Evolutionary conservation across 768 basidiomycete species (phyloP).

Genomic region (Steccherinum ochraceum): DNA sequence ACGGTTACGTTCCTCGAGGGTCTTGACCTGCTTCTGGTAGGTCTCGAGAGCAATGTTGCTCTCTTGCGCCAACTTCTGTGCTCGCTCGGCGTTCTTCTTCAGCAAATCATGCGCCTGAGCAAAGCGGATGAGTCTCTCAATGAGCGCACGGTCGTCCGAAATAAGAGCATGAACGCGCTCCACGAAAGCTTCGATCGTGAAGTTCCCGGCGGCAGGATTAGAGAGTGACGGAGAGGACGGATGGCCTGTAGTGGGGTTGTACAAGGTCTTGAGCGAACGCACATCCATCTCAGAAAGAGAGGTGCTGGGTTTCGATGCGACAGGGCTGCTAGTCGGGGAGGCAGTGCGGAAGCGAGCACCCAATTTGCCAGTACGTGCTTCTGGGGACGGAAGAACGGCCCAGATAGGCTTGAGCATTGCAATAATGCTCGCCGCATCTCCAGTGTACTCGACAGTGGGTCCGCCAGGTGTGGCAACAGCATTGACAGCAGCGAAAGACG

Average conservation of each 20-base stretch:
- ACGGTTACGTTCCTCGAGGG: slow-evolving; percentile 70
- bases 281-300: slow-evolving; percentile 85
- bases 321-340: slow-evolving; percentile 18
- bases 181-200: slow-evolving; percentile 73
- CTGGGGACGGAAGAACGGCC: slow-evolving; percentile 77
- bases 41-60: slow-evolving; percentile 75
- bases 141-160: slow-evolving; percentile 75
- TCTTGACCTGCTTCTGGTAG: slow-evolving; percentile 83
- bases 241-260: slow-evolving; percentile 33
- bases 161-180: slow-evolving; percentile 75
- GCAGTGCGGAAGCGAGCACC: slow-evolving; percentile 35
- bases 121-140: slow-evolving; percentile 77
- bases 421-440: slow-evolving; percentile 50
- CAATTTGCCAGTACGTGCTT: slow-evolving; percentile 68
- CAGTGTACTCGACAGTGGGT: slow-evolving; percentile 23
- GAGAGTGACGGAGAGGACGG: not conserved
- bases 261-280: slow-evolving; percentile 77
- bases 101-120: slow-evolving; percentile 87
- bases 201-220: slow-evolving; percentile 21
- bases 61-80: slow-evolving; percentile 85
- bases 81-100: slow-evolving; percentile 88
- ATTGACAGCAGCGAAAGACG: slow-evolving; percentile 6
- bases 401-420: slow-evolving; percentile 69
- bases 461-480: not conserved
- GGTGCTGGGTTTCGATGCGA: slow-evolving; percentile 24